Percentiles rank a stretch among this genome's conserved stretches.
Evolutionary conservation across 164 flowering plant species (phyloP).

Genomic region (Vitis cinerea): DNA sequence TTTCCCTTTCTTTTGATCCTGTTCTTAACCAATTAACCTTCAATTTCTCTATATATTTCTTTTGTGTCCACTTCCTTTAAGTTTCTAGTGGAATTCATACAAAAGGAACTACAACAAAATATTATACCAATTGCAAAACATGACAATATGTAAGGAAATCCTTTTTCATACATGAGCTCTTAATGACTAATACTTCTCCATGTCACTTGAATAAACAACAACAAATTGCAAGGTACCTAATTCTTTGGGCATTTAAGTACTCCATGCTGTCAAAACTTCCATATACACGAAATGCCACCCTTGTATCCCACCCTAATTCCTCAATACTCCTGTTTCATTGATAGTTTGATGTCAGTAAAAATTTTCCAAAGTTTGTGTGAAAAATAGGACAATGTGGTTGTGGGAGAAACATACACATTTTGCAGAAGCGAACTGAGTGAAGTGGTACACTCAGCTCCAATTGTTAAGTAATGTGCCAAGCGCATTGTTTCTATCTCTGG

Average conservation of each 20-base stretch:
- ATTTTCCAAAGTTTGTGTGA: neutral
- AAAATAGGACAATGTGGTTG: neutral
- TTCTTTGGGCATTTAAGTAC: slow-evolving; percentile 85
- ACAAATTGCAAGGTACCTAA: slow-evolving; percentile 44
- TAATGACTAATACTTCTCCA: no score
- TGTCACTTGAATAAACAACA: neutral
- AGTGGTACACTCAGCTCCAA: slow-evolving; percentile 74
- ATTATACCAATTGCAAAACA: no score
- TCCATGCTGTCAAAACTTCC: slow-evolving; percentile 72
- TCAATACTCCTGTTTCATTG: slow-evolving; percentile 36
- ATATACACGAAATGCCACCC: slow-evolving; percentile 70
- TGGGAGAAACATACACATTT: slow-evolving; percentile 50
- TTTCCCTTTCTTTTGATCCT: no score
- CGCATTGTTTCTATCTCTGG: slow-evolving; percentile 94
- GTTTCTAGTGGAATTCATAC: no score
- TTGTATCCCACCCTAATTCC: slow-evolving; percentile 80
- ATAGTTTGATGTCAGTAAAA: slow-evolving; percentile 19
- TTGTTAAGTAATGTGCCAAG: slow-evolving; percentile 82
- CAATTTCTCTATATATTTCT: no score
- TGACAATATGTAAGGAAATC: no score
- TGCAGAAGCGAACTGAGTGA: slow-evolving; percentile 46
- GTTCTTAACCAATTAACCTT: no score
- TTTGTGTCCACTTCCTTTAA: no score
- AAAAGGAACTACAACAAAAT: no score
- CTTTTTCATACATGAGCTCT: no score